phyloP scores from a whole-genome alignment of 1,284 basidiomycete genomes.

The Bjerkandera adusta region DNA sequence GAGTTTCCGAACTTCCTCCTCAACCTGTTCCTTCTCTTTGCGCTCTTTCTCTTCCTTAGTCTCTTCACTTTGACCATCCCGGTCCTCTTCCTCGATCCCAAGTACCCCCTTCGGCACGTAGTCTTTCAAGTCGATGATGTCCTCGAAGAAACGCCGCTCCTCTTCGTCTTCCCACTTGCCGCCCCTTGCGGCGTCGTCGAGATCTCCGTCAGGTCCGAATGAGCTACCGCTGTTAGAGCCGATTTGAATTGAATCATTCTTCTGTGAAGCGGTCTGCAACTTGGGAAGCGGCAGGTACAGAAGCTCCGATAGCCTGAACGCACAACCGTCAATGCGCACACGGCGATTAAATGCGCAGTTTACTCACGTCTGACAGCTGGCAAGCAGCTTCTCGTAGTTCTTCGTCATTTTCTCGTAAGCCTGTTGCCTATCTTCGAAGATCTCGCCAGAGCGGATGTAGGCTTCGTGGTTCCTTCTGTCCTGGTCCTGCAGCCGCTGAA shows the following conservation, averaged over 20 bases:
- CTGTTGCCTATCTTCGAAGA: constrained; percentile 98
- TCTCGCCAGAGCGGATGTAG: constrained; percentile 97
- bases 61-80: constrained; percentile 20
- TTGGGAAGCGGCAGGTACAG: constrained; percentile 80
- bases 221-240: constrained; percentile 47
- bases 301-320: constrained; percentile 79
- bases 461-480: constrained; percentile 97
- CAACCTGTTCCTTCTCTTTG: constrained; percentile 47
- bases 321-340: neutral
- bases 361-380: constrained; percentile 80
- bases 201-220: constrained; percentile 49
- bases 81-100: constrained; percentile 68
- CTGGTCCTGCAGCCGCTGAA: constrained; percentile 90
- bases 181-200: constrained; percentile 53
- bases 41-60: constrained; percentile 41
- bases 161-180: constrained; percentile 99
- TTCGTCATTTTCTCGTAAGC: constrained; percentile 98
- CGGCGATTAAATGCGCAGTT: neutral
- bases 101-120: constrained; percentile 88
- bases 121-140: constrained; percentile 88
- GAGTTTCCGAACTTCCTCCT: constrained; percentile 64
- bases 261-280: constrained; percentile 78
- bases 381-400: constrained; percentile 87
- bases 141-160: constrained; percentile 92
- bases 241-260: constrained; percentile 76